Evolutionary conservation across 108 stramenopile species (phyloP), one percentile per base, ranked within the genome.

Genomic region (Epithemia pelagica): DNA sequence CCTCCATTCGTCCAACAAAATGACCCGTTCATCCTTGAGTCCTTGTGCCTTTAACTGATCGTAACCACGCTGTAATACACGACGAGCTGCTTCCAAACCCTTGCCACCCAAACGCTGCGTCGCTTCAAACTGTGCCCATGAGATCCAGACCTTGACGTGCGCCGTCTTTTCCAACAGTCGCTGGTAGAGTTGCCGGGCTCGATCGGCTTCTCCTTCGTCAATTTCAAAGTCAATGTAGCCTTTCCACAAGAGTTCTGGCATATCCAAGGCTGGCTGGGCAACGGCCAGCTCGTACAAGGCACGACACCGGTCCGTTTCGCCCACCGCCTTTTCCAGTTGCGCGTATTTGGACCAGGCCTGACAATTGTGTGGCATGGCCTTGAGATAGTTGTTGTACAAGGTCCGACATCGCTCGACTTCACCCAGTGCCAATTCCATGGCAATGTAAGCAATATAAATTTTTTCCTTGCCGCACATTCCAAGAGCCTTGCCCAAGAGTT

Each of bases 241-340:
- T 73, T 98, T 98, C 99, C 99, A 99, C 30, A 98, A 72, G 52
- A 92, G 74, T 70, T 99, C 99, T 29, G 99, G 99, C 96, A 95
- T 96, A 73, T 99, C 99, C 31, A 99, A 83, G 28, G 82, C 82
- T 2, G 94, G 67, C 68, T 97, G 97, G 25, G 78, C 62, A 22
- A 99, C 78, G 23, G 97, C 99, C 30, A 99, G 78, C 74, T 98
- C 96, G 62, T 81, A 95, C 7, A 99, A 84, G n/a, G 97, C 97
- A 18, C 99, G 78, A 54, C 94, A 93, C 52, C 98, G 73, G 54
- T 95, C 92, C 27, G 82, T 81, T 76, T 99, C 99, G 21, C 97
- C 99, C 37, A 98, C 85, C 0, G 84, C 83, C 25, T 85, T 79
- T 71, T 99, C 99, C 58, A 99, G 79, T 10, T 91, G 87, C 0